Evolutionary conservation across 176 grass and related monocot species (phyloP).

Genomic region (Carex littledalei): DNA sequence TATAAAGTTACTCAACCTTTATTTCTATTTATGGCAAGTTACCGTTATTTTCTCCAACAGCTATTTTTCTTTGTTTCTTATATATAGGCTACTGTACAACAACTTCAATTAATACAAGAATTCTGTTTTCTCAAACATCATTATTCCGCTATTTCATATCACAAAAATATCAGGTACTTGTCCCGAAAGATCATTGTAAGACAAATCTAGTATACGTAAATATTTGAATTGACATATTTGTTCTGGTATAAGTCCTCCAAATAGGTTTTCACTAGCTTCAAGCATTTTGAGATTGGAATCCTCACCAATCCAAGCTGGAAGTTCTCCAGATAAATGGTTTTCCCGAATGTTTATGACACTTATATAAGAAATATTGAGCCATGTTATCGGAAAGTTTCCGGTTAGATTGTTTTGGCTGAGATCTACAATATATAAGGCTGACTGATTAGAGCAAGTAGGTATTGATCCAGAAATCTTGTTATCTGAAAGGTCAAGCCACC

Average conservation of each 20-base stretch:
- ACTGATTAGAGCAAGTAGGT: too few species aligned
- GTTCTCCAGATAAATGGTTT: not conserved
- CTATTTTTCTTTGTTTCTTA: too few species aligned
- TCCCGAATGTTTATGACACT: not conserved
- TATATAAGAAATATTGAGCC: not conserved
- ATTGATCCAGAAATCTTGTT: too few species aligned
- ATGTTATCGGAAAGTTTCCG: not conserved
- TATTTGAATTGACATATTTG: not conserved
- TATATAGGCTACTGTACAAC: too few species aligned
- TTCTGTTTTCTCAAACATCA: too few species aligned
- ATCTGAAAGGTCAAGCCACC: too few species aligned
- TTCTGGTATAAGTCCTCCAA: not conserved
- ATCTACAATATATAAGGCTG: not conserved
- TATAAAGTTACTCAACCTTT: too few species aligned
- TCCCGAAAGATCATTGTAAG: not conserved
- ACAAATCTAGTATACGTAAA: not conserved
- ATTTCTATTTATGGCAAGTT: too few species aligned
- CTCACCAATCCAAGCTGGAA: not conserved
- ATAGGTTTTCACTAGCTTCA: not conserved
- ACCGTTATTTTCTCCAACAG: too few species aligned
- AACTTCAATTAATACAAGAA: too few species aligned
- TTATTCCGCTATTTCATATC: too few species aligned
- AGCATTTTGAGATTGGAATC: not conserved
- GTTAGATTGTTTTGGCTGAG: constrained; percentile 1
- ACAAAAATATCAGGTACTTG: too few species aligned